These are phyloP conservation scores for Ilex paraguariensis DNA, from an alignment of 305 asterid species.

Conservation along the genomic window DNA sequence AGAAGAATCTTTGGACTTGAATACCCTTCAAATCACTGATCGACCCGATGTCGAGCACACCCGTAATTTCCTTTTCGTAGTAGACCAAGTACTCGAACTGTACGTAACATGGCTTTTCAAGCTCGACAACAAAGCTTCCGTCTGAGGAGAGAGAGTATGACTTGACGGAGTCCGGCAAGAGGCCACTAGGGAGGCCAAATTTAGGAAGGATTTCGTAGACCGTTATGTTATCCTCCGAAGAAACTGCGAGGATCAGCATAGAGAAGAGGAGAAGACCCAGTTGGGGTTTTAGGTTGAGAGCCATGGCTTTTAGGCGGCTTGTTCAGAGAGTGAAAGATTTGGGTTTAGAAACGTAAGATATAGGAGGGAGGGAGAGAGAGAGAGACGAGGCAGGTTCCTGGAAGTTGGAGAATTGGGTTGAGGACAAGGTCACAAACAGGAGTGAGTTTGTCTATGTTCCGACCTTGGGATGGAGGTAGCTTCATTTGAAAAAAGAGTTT, in stretches of 20 bases:
- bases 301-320: constrained; percentile 20
- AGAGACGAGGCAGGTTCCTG: too few relatives aligned
- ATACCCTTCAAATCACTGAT: constrained; percentile 60
- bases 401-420: too few relatives aligned
- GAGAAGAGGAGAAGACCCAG: constrained; percentile 17
- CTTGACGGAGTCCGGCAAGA: constrained; percentile 70
- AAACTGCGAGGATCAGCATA: constrained; percentile 16
- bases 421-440: too few relatives aligned
- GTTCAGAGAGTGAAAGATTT: too few relatives aligned
- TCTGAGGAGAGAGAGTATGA: constrained; percentile 55
- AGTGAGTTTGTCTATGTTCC: too few relatives aligned
- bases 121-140: constrained; percentile 57
- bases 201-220: constrained; percentile 57
- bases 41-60: constrained; percentile 63
- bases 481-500: too few relatives aligned
- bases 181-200: constrained; percentile 77
- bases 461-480: too few relatives aligned
- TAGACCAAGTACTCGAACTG: constrained; percentile 75
- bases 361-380: too few relatives aligned
- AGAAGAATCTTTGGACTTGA: constrained; percentile 60
- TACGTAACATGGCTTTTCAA: constrained; percentile 61
- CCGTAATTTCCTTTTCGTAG: constrained; percentile 65
- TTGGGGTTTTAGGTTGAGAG: constrained; percentile 21
- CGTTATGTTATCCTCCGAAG: constrained; percentile 10
- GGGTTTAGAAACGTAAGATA: too few relatives aligned